These are phyloP conservation scores for Harringtonia lauricola DNA, from an alignment of 2,329 filamentous ascomycete genomes.

Conservation along the genomic window DNA sequence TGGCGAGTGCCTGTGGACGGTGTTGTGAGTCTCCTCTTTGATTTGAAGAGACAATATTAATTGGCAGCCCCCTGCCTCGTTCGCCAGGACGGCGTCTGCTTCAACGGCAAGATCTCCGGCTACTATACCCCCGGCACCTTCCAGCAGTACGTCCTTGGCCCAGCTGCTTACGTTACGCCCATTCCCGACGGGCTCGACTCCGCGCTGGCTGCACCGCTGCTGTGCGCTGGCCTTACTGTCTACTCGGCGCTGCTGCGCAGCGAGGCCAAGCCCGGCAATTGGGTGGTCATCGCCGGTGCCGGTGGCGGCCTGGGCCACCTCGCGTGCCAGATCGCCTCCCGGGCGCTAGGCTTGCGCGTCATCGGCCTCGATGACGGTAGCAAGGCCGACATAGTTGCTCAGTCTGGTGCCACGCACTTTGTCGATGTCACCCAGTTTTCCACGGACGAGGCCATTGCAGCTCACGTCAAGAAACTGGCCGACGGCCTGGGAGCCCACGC, in stretches of 20 bases:
- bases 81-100: constrained; percentile 53
- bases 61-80: constrained; percentile 27
- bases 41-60: not conserved
- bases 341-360: constrained; percentile 29
- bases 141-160: constrained; percentile 50
- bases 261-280: constrained; percentile 14
- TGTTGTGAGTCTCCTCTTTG: not conserved
- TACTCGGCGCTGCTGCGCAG: constrained; percentile 20
- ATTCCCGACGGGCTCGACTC: constrained; percentile 14
- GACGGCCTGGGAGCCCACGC: constrained; percentile 48
- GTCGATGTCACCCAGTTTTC: constrained; percentile 54
- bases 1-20: not conserved
- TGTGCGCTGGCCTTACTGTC: constrained; percentile 21
- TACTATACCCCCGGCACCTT: constrained; percentile 64
- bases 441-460: constrained; percentile 23
- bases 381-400: constrained; percentile 5
- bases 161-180: constrained; percentile 29
- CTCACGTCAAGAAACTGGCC: constrained; percentile 43
- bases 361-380: constrained; percentile 4
- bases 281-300: constrained; percentile 31
- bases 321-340: constrained; percentile 48
- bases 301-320: constrained; percentile 52
- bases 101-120: constrained; percentile 49
- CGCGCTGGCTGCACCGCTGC: constrained; percentile 11
- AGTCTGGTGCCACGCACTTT: constrained; percentile 7